Evolutionary conservation across 306 rosid genomes (phyloP), one percentile per base, ranked within the genome.

Genomic region (Dryas alaskensis): DNA sequence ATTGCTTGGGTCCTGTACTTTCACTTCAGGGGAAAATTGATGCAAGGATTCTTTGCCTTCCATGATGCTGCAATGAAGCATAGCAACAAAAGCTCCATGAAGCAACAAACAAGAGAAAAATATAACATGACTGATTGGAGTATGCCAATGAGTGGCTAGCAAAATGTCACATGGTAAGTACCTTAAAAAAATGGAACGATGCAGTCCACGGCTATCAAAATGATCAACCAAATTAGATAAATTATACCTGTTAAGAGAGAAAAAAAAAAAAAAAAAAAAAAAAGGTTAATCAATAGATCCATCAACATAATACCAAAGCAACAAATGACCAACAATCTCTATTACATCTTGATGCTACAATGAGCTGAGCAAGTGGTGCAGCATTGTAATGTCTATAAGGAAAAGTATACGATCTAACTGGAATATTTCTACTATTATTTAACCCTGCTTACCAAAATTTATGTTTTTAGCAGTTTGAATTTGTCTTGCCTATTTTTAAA

Each of bases 111-210:
- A 51, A 44, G 50, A 62, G 10, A 65, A 51, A 60, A 4, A 46
- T 6, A 2, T 3, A 45, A 27, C 10, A 61, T 6, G 53, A 14
- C 49, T 55, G 37, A 73, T 62, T 9, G 43, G 17, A 10, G 31
- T 10, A 10, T 4, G 54, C 60, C 47, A 66, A 37, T 39, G 58
- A 75, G 14, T 10, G 51, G 52, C 44, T 43, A 74, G 65, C 27
- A 71, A 73, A 76, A 51, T 6, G 53, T 74, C 57, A 31, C 22
- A 67, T 45, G 54, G 75, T 76, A 78, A 73, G 75, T 73, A 94
- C 99, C 96, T 92, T 79, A 94, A 69, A 75, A 94, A 88, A 61
- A 94, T 69, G 40, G 95, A 88, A 71, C 99, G 96, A 73, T 88
- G 87, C 79, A 94, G 80, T 76, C 99, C 99, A 66, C 96, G 86